Evolutionary conservation across 495 filamentous ascomycete genomes (phyloP), one percentile per base, ranked within the genome.

Genomic region (Rhypophila decipiens): DNA sequence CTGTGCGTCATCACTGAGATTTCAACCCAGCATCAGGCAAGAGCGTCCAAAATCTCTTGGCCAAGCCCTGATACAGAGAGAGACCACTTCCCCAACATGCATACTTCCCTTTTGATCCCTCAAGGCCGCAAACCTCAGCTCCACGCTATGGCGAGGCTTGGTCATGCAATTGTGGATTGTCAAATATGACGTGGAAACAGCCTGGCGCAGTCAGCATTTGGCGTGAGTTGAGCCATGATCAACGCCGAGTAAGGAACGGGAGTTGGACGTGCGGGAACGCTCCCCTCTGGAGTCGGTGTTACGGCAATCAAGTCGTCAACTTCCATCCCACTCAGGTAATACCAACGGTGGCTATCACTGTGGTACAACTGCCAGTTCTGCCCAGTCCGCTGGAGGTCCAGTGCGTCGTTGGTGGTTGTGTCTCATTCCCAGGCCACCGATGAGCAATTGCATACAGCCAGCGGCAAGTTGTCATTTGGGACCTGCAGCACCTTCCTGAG

Each of bases 381-480:
- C 7, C 42, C 42, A 20, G 36, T 7, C 4, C 12, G 12, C 2
- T 23, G 10, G 19, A 19, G 19, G 24, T 45, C 20, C 8, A 45
- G 2, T 15, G 24, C 42, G n/a, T 45, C 42, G 18, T 45, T 45
- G 24, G 24, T 23, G 13, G 24, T n/a, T 17, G 22, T 15, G 24
- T 45, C 42, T 3, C 36, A 34, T 18, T 19, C 42, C 19, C 22
- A 34, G 15, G 33, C 42, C 2, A 45, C 42, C 13, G 12, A 19
- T 17, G 19, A 2, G 24, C 8, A 45, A 31, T 45, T 31, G 18
- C 42, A 45, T 9, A 45, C 42, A 9, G 42, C 42, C 10, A 45
- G 42, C 9, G 42, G 42, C 42, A 24, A 45, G 42, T 45, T 31
- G n/a, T 45, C 36, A 31, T 45, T 45, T 10, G 42, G 42, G 3